A percentile compares a stretch with the other conserved stretches of the same genome.
Evolutionary conservation across 371 early-diverging fungal genomes (phyloP).

Genomic region (Mucor piriformis): DNA sequence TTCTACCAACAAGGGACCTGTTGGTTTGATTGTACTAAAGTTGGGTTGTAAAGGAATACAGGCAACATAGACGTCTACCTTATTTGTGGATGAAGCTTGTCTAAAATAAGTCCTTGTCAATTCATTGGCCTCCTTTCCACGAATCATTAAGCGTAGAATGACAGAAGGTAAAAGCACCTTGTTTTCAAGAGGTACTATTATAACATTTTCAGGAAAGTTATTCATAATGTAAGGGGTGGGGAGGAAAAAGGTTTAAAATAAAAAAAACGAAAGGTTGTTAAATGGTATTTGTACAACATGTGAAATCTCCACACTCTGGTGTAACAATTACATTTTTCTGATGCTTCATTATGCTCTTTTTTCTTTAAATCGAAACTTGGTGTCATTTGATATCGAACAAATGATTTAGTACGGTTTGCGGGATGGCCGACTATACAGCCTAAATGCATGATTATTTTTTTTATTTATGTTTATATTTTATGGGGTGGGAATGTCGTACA

Average conservation of each 20-base stretch:
- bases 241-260: not conserved
- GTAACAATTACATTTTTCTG: not conserved
- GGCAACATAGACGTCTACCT: slow-evolving; percentile 22
- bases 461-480: not conserved
- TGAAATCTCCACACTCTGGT: slow-evolving; percentile 24
- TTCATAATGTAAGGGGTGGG: slow-evolving; percentile 9
- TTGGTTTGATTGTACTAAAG: not conserved
- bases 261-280: slow-evolving; percentile 5
- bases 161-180: slow-evolving; percentile 44
- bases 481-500: slow-evolving; percentile 24
- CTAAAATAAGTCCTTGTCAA: slow-evolving; percentile 34
- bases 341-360: not conserved
- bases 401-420: not conserved
- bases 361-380: not conserved
- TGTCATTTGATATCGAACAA: not conserved
- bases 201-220: slow-evolving; percentile 23
- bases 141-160: slow-evolving; percentile 33
- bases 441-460: not conserved
- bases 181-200: slow-evolving; percentile 37
- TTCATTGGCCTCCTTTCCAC: slow-evolving; percentile 39
- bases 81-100: not conserved
- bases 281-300: slow-evolving; percentile 19
- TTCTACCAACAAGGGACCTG: not conserved
- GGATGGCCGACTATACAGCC: not conserved
- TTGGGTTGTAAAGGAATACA: slow-evolving; percentile 28